phyloP scores from a whole-genome alignment of 2,329 filamentous ascomycete species.

The Colletotrichum gigasporum region DNA sequence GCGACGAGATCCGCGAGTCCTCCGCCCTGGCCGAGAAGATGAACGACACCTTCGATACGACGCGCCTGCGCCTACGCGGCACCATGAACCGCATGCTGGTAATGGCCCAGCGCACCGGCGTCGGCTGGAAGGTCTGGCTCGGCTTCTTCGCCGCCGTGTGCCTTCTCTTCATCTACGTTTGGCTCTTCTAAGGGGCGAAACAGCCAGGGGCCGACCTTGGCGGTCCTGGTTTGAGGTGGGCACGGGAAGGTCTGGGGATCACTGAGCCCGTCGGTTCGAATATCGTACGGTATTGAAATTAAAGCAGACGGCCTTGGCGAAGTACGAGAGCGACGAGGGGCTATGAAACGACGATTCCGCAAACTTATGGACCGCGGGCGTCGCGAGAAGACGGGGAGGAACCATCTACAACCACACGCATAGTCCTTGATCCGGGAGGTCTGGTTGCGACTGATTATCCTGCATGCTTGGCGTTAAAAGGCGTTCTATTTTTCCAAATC shows the following conservation, averaged over 20 bases:
- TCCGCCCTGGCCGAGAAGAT: slow-evolving; percentile 91
- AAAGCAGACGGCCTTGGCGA: too few relatives aligned
- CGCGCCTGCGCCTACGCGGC: slow-evolving; percentile 80
- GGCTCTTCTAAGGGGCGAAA: slow-evolving; percentile 72
- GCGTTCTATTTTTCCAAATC: background rate
- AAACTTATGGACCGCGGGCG: too few relatives aligned
- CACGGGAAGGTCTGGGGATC: too few relatives aligned
- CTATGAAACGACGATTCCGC: too few relatives aligned
- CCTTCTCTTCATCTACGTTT: slow-evolving; percentile 89
- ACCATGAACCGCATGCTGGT: slow-evolving; percentile 98
- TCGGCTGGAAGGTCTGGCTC: slow-evolving; percentile 95
- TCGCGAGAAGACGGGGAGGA: background rate
- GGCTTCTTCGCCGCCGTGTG: slow-evolving; percentile 86
- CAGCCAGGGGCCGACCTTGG: too few relatives aligned
- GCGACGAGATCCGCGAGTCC: slow-evolving; percentile 92
- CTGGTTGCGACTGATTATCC: background rate
- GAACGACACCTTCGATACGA: slow-evolving; percentile 93
- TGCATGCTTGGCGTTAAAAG: slow-evolving; percentile 20
- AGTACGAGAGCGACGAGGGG: background rate
- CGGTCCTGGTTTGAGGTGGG: too few relatives aligned
- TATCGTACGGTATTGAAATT: too few relatives aligned
- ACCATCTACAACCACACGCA: too few relatives aligned
- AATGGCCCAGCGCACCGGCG: slow-evolving; percentile 95
- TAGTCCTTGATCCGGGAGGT: too few relatives aligned
- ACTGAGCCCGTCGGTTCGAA: too few relatives aligned